Conservation (phyloP, 257 asterid species). For the Solanum chiquidenum region DNA sequence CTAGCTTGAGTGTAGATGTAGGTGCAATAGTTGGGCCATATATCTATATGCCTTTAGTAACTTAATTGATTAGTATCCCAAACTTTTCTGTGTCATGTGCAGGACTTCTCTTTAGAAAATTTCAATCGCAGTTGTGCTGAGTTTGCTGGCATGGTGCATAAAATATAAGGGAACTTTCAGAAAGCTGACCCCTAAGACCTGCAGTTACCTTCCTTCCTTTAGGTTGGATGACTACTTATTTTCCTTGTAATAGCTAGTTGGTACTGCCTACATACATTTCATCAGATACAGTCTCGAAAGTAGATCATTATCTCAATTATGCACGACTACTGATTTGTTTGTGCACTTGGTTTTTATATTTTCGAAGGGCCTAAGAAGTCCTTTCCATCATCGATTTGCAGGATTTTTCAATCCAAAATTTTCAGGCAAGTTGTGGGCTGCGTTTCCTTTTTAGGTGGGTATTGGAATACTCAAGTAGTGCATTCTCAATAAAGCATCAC, state of each 20-base stretch:
- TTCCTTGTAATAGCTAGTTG: neutral
- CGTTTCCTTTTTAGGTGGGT: slow-evolving; percentile 47
- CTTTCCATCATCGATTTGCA: slow-evolving; percentile 1
- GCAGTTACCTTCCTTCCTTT: slow-evolving; percentile 8
- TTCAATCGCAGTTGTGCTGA: slow-evolving; percentile 54
- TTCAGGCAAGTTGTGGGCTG: slow-evolving; percentile 43
- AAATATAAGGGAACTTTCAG: slow-evolving; percentile 27
- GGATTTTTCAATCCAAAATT: slow-evolving; percentile 64
- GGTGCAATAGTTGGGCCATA: neutral
- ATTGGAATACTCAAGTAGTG: slow-evolving; percentile 28
- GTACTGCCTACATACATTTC: neutral
- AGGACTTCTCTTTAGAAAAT: slow-evolving; percentile 75
- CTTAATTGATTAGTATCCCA: slow-evolving; percentile 11
- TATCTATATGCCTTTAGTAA: slow-evolving; percentile 1
- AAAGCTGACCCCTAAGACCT: slow-evolving; percentile 25
- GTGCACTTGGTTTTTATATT: neutral
- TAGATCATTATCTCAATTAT: neutral
- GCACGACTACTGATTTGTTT: neutral
- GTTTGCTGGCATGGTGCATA: slow-evolving; percentile 37
- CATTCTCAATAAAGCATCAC: slow-evolving; percentile 13
- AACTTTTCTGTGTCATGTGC: slow-evolving; percentile 37
- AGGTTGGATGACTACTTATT: slow-evolving; percentile 34
- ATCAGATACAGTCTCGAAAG: neutral
- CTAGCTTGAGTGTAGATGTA: neutral
- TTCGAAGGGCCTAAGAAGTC: neutral